Conservation (phyloP, 306 rosid genomes). For the Rosa lucieae region DNA sequence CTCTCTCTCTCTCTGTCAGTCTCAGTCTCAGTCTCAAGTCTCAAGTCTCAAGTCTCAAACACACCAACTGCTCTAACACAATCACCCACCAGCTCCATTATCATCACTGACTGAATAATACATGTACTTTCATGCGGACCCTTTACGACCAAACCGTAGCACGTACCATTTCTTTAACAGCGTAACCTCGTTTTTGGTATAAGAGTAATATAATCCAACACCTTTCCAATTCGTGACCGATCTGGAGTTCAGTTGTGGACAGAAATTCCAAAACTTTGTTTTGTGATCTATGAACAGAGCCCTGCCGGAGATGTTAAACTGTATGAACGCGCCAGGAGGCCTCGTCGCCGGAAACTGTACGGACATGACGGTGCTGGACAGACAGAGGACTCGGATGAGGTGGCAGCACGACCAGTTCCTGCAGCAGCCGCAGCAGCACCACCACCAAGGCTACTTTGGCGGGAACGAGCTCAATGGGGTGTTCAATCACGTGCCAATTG, state of each 20-base stretch:
- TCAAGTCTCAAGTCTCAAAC: neutral
- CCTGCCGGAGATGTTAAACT: slow-evolving; percentile 35
- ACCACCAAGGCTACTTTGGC: slow-evolving; percentile 11
- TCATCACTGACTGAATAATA: neutral
- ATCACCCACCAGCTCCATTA: slow-evolving; percentile 15
- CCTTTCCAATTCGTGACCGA: neutral
- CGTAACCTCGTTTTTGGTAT: neutral
- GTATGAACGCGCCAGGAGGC: slow-evolving; percentile 22
- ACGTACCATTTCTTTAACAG: slow-evolving; percentile 1
- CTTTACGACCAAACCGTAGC: slow-evolving; percentile 1
- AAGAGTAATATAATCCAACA: neutral
- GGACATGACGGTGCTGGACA: slow-evolving; percentile 40
- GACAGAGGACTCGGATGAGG: slow-evolving; percentile 26
- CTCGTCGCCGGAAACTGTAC: slow-evolving; percentile 28
- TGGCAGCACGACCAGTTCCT: slow-evolving; percentile 27
- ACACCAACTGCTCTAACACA: slow-evolving; percentile 9
- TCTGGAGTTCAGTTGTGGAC: neutral
- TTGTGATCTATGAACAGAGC: slow-evolving; percentile 30
- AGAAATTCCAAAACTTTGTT: neutral
- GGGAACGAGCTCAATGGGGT: slow-evolving; percentile 32
- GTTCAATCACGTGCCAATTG: slow-evolving; percentile 26
- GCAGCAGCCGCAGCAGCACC: slow-evolving; percentile 15
- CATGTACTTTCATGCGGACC: slow-evolving; percentile 8
- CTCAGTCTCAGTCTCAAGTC: neutral
- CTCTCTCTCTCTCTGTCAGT: neutral